Evolutionary conservation across 164 flowering plant species (phyloP).

Genomic region (Vitis cinerea): DNA sequence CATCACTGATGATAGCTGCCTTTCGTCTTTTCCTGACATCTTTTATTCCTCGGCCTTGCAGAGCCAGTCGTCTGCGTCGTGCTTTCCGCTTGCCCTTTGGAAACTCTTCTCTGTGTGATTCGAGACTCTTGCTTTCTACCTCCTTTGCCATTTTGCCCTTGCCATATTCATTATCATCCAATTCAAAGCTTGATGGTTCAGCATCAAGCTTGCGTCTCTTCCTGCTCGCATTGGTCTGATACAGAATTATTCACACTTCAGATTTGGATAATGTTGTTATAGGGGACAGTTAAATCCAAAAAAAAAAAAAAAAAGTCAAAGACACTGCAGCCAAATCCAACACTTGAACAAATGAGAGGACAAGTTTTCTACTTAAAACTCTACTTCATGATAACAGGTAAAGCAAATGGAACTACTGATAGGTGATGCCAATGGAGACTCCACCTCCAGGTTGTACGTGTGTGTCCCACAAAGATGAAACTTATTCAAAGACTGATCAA

Average conservation of each 20-base stretch:
- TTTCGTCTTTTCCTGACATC: slow-evolving; percentile 58
- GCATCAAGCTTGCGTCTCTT: slow-evolving; percentile 77
- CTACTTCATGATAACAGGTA: no score
- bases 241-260: slow-evolving; percentile 7
- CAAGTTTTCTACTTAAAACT: no score
- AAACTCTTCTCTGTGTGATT: slow-evolving; percentile 64
- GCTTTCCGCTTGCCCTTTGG: slow-evolving; percentile 93
- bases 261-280: neutral
- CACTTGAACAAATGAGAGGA: neutral
- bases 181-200: slow-evolving; percentile 45
- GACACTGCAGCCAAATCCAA: neutral
- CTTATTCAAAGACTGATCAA: no score
- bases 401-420: no score
- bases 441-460: no score
- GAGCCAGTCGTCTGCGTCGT: slow-evolving; percentile 66
- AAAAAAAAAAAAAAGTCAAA: neutral
- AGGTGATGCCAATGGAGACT: no score
- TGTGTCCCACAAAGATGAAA: no score
- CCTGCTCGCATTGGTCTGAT: slow-evolving; percentile 75
- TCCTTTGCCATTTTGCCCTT: slow-evolving; percentile 33
- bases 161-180: slow-evolving; percentile 53
- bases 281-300: neutral
- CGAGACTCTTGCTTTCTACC: slow-evolving; percentile 43
- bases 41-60: slow-evolving; percentile 70
- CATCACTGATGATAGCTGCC: slow-evolving; percentile 40